phyloP scores from a whole-genome alignment of 208 protist species.

The Acanthamoeba triangularis region DNA sequence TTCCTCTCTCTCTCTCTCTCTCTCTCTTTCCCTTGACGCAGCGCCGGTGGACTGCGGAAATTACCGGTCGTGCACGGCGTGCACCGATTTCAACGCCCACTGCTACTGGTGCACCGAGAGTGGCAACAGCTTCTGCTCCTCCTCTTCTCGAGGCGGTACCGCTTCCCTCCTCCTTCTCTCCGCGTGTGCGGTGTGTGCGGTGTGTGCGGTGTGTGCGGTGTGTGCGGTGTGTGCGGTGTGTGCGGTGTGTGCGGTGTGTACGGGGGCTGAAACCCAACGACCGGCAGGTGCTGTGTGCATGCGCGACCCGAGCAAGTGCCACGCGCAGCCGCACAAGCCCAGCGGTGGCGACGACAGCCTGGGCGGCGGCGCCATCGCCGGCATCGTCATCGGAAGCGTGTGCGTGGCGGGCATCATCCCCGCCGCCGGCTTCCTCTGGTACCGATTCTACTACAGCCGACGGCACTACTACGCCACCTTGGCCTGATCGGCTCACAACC shows the following conservation, averaged over 20 bases:
- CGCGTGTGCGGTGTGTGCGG: too few species aligned
- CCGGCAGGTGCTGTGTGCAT: background rate
- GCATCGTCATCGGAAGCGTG: constrained; percentile 3
- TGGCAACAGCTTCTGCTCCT: background rate
- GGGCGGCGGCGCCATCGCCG: background rate
- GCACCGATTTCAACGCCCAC: background rate
- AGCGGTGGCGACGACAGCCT: background rate
- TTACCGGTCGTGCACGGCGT: background rate
- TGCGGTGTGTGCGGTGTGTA: too few species aligned
- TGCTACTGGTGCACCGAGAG: constrained; percentile 6
- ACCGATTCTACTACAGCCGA: constrained; percentile 7
- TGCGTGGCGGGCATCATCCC: background rate
- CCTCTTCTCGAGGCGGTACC: background rate
- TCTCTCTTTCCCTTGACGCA: background rate
- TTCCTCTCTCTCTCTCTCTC: background rate
- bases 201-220: too few species aligned
- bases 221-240: too few species aligned
- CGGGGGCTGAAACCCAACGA: background rate
- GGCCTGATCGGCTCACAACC: background rate
- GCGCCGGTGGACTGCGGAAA: background rate
- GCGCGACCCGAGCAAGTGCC: background rate
- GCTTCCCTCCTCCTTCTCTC: too few species aligned
- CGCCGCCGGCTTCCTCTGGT: background rate
- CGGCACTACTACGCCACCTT: constrained; percentile 19
- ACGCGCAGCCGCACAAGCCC: background rate